A percentile compares a stretch with the other conserved stretches of the same genome.
phyloP scores from a whole-genome alignment of 768 basidiomycete genomes.

The Lactifluus hygrophoroides region DNA sequence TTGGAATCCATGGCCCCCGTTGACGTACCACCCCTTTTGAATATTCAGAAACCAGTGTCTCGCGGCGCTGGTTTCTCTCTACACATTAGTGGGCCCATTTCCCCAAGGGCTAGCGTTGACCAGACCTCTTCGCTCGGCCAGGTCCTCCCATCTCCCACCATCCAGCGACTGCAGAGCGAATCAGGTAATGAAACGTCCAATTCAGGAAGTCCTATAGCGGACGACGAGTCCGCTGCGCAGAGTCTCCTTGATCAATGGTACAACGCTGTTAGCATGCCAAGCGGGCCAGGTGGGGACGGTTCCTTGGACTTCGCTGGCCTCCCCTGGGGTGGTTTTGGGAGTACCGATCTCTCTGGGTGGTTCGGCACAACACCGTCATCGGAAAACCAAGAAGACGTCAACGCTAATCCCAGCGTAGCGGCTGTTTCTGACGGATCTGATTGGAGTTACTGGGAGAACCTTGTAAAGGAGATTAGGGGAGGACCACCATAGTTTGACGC shows the following conservation, averaged over 20 bases:
- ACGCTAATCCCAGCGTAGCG: not conserved
- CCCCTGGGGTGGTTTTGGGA: slow-evolving; percentile 21
- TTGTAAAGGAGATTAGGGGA: slow-evolving; percentile 22
- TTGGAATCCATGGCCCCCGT: slow-evolving; percentile 1
- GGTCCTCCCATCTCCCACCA: slow-evolving; percentile 43
- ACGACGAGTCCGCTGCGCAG: slow-evolving; percentile 71
- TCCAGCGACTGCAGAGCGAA: slow-evolving; percentile 54
- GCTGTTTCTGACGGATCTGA: slow-evolving; percentile 15
- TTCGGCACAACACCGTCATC: slow-evolving; percentile 11
- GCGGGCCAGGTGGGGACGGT: slow-evolving; percentile 28
- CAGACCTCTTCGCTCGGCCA: slow-evolving; percentile 28
- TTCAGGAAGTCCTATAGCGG: slow-evolving; percentile 56
- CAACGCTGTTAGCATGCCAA: slow-evolving; percentile 56
- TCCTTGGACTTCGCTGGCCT: slow-evolving; percentile 24
- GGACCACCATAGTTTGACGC: slow-evolving; percentile 15
- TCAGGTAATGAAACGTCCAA: slow-evolving; percentile 49
- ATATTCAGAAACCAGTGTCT: slow-evolving; percentile 21
- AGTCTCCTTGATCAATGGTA: slow-evolving; percentile 79
- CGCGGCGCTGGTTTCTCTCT: slow-evolving; percentile 21
- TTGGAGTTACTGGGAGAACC: slow-evolving; percentile 20
- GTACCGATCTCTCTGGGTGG: slow-evolving; percentile 19
- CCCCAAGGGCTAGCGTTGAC: not conserved
- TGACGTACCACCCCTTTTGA: slow-evolving; percentile 10
- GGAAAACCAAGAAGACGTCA: not conserved
- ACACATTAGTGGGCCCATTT: slow-evolving; percentile 15